Base-by-base conservation (phyloP, 306 rosid species). In the Fragaria iinumae region DNA sequence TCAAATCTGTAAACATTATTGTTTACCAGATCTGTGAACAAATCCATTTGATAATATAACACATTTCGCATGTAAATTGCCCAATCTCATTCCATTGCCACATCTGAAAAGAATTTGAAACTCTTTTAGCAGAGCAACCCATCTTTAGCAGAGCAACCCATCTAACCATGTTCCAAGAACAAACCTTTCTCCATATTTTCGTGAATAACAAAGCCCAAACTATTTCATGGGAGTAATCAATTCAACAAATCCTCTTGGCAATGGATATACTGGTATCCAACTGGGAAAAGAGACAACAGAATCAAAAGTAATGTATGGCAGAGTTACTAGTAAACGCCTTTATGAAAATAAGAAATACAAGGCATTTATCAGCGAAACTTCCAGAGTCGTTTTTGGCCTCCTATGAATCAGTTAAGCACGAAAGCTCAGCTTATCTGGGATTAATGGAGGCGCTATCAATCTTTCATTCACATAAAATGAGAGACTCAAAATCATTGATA, bases 331-430 rank as follows among this genome's bases (percentile, higher is more conserved):
- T 86, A 90, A 86, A 90, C 82, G 76, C 90, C 89, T 81, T 34
- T 39, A 27, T 62, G 47, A 71, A 69, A 53, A 32, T 27, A 53
- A 82, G 25, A 0, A 79, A 38, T 80, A 0, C 60, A 21, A 45
- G 87, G 93, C 86, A 76, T 88, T 90, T 88, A 87, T 88, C 93
- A 90, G 92, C 96, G 92, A 90, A 90, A 87, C 96, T 76, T 75
- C 86, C 96, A 81, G 17, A 2, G 14, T 49, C 65, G 55, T 3
- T 90, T 27, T 88, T 1, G 86, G 91, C 93, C 90, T 88, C 86
- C 96, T 88, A 90, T 88, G 96, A 90, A 90, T 88, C 93, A 90
- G 89, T 18, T 79, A 90, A 88, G 93, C 91, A 90, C 86, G 34
- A 38, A 67, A 69, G 47, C 41, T 29, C 21, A 83, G 90, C 91